Conservation (phyloP, 371 early-diverging fungal genomes). For the Blastocladiella emersonii region DNA sequence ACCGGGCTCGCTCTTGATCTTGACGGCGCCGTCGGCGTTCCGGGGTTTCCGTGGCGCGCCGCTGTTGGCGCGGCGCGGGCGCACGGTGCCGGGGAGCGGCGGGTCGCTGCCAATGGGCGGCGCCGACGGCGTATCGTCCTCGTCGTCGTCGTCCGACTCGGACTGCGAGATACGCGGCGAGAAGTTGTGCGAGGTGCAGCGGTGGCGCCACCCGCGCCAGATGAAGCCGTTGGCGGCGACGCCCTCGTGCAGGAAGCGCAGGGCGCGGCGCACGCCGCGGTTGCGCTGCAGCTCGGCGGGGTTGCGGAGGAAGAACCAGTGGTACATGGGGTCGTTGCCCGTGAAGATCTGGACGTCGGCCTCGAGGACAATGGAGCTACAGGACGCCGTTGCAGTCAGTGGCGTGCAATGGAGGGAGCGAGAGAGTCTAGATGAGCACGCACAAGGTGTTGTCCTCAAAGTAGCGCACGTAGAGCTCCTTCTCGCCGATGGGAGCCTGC, state of each 20-base stretch:
- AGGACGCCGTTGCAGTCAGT: neutral
- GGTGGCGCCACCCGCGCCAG: neutral
- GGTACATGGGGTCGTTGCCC: neutral
- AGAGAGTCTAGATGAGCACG: neutral
- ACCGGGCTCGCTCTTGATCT: too few relatives aligned
- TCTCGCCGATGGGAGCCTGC: neutral
- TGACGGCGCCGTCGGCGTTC: too few relatives aligned
- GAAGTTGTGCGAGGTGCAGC: too few relatives aligned
- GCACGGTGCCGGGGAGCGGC: too few relatives aligned
- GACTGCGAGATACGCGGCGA: too few relatives aligned
- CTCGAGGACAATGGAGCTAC: neutral
- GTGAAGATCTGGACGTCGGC: neutral
- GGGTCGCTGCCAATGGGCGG: too few relatives aligned
- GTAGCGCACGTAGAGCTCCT: neutral
- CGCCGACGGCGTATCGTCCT: too few relatives aligned
- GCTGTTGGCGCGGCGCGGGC: too few relatives aligned
- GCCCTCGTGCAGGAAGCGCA: neutral
- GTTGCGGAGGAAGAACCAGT: neutral
- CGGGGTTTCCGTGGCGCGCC: too few relatives aligned
- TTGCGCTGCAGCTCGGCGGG: neutral
- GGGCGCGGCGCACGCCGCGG: neutral
- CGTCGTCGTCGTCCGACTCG: too few relatives aligned
- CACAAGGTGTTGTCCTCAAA: conserved; percentile 1
- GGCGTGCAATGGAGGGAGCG: neutral
- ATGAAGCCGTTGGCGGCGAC: neutral